Base-by-base conservation (phyloP, 2,329 filamentous ascomycete genomes). In the Arthrocladium fulminans region DNA sequence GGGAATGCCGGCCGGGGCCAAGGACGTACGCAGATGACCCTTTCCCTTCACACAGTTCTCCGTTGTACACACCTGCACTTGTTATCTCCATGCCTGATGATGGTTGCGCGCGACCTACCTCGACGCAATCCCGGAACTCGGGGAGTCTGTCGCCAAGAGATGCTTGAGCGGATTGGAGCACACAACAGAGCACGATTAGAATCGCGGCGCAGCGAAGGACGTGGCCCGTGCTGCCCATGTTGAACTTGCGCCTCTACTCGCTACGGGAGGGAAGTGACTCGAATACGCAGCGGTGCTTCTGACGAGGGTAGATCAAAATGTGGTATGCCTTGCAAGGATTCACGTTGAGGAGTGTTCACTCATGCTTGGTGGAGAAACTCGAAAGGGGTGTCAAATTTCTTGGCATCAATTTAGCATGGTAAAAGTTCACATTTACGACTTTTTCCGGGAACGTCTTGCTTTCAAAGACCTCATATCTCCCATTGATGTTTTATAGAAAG, bases 41-140 rank as follows among this genome's bases (percentile, higher is more conserved):
- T 79, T 74, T 53, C 79, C 76, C 34, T 75, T 68, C 51, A 77
- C 76, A 68, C 90, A 97, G 65, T 94, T 95, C 64, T 90, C 81
- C 38, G 74, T 67, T 63, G 79, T 73, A 72, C 90, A 97, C 59
- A 90, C 74, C 88, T 95, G 52, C 2, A 20, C 32, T 32, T 13
- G 38, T 57, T 24, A 51, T 52, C 44, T 46, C 17, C 15, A 5
- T 45, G 45, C 45, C 15, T 47, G 20, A 44, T 45, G 52, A 22
- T 27, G 37, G 13, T 17, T 19, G 12, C 40, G 24, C 13, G 22
- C 24, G 30, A 27, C 71, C 55, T 72, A 94, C 90, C 73, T 87
- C 70, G 46, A 97, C 79, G 65, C 92, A 98, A 65, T 88, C 75
- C 62, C 75, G 77, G 65, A 98, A 98, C 61, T 94, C 88, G 15